Evolutionary conservation across 352 stramenopile species (phyloP), one percentile per base, ranked within the genome.

Genomic region (Pythium periplocum): DNA sequence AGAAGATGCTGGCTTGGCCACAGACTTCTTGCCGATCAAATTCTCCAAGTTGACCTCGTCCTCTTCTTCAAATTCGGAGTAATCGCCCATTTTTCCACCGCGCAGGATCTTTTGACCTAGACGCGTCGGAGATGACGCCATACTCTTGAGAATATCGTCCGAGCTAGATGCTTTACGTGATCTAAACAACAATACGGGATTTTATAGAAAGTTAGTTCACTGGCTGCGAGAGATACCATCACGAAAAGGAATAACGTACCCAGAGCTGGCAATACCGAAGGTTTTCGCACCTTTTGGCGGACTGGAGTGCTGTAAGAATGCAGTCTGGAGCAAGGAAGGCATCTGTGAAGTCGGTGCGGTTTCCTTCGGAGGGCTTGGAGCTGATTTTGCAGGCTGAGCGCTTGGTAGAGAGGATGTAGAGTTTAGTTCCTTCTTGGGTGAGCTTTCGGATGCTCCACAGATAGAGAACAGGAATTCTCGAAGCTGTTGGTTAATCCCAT

Each of bases 41-140:
- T 82, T 87, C 51, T 83, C 71, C 45, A 89, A 51, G 66, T 93
- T 69, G 33, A 89, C 69, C 34, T 86, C 76, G 12, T 90, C 78
- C 46, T 92, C 82, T 42, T 90, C 79, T 45, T 93, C 76, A 49
- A 90, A 90, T 59, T 90, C 78, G 3, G 74, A 90, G 59, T 87
- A 86, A 47, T 90, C 83, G 51, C 71, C 68, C 59, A 90, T 83
- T 52, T 81, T 89, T 30, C 69, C 75, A 6, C 79, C 78, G n/a
- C 80, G 77, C 44, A 93, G 42, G 34, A 86, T 75, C 74, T 87
- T 87, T 64, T 87, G 70, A 3, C 73, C 86, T 2, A 87, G 63
- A 34, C 72, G 79, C 40, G 75, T 69, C 6, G 75, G 63, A 0
- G 75, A 71, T 32, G 77, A 79, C 9, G 68, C 69, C 69, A 90